phyloP scores from a whole-genome alignment of 1,284 basidiomycete genomes.

The Trichosporon sp. region DNA sequence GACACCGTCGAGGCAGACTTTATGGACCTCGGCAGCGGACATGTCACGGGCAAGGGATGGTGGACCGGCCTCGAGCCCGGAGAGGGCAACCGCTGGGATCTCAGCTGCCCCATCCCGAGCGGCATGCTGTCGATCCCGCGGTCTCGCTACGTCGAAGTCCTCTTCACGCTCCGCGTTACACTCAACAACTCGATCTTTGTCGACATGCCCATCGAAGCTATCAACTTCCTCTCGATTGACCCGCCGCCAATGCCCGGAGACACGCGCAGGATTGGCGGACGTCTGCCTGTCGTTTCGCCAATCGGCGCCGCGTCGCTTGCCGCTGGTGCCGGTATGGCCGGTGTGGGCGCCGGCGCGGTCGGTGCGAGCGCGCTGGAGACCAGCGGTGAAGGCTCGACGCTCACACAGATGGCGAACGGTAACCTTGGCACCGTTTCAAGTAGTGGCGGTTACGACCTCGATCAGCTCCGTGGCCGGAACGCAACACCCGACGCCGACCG shows the following conservation, averaged over 20 bases:
- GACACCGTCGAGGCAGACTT: slow-evolving; percentile 65
- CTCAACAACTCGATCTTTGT: slow-evolving; percentile 66
- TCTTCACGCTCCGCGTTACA: slow-evolving; percentile 73
- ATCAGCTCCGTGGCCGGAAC: not conserved
- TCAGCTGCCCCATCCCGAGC: slow-evolving; percentile 66
- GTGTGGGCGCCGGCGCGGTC: no score
- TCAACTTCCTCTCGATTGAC: slow-evolving; percentile 57
- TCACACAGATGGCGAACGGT: slow-evolving; percentile 7
- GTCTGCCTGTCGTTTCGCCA: not conserved
- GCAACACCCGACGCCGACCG: not conserved
- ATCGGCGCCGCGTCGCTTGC: no score
- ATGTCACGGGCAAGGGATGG: slow-evolving; percentile 80
- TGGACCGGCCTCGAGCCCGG: slow-evolving; percentile 77
- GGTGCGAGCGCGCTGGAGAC: no score
- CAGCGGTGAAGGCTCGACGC: not conserved
- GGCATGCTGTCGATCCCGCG: slow-evolving; percentile 76
- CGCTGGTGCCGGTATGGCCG: no score
- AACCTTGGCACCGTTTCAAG: not conserved
- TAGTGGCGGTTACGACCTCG: not conserved
- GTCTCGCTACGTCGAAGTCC: slow-evolving; percentile 75
- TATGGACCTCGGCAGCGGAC: slow-evolving; percentile 63
- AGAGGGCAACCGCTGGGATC: slow-evolving; percentile 63
- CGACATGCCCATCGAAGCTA: slow-evolving; percentile 53
- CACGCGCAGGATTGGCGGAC: slow-evolving; percentile 21
- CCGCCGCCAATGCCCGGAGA: slow-evolving; percentile 53